Base-by-base conservation (phyloP, 768 basidiomycete genomes). In the Psilocybe subaeruginosa region DNA sequence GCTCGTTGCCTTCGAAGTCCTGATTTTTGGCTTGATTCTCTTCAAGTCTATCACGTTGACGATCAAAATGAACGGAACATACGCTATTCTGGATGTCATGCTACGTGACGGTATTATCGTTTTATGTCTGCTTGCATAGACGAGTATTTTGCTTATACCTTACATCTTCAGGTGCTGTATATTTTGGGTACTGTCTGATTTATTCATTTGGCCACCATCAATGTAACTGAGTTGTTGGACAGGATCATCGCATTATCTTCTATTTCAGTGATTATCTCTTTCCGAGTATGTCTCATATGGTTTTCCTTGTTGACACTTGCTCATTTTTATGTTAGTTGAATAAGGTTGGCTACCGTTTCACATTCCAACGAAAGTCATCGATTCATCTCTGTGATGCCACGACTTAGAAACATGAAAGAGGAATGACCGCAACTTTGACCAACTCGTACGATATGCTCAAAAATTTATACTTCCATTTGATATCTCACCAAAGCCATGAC, bases 1-100 rank as follows among this genome's bases (percentile, higher is more conserved):
- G 3, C 49, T 41, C 7, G 48, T 59, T 4, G 49, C 35, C 37
- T 59, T 59, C 16, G 58, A 59, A 17, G 14, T 59, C 29, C 3
- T 52, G 3, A 52, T 59, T 12, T 59, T 59, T 19, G 8, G n/a
- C 35, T n/a, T 59, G 23, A 59, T 50, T 30, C 39, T 59, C 14
- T 52, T 31, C 39, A 52, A 59, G n/a, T 37, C 50, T 16, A 23
- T 51, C 35, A 29, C 7, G 23, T 16, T n/a, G 23, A 16, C 29
- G 8, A 12, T 17, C 3, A 29, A 29, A 30, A 53, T 53, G 51
- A 53, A 37, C 12, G 50, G 49, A 5, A 31, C 54, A n/a, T 59
- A 23, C 16, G 50, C 39, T 30, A 59, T 59, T 7, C 11, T 59
- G 4, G 30, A n/a, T 12, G 23, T 59, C 41, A 59, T 59, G 49